Evolutionary conservation across 495 filamentous ascomycete species (phyloP).

Genomic region (Aspergillus diversus): DNA sequence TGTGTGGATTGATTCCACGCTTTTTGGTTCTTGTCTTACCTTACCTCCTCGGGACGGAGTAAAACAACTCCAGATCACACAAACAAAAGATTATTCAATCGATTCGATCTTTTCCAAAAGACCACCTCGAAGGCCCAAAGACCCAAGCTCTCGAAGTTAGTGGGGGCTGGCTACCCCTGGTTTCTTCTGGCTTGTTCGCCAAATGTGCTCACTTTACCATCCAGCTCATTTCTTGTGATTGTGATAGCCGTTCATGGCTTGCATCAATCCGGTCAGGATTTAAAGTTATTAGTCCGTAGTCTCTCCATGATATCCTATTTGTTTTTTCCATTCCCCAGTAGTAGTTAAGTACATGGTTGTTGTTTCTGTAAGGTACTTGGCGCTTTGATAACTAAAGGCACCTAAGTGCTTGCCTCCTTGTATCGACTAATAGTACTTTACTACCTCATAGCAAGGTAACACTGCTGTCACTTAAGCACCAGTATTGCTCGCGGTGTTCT

Average conservation of each 20-base stretch:
- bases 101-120: neutral
- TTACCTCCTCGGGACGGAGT: neutral
- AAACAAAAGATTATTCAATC: neutral
- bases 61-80: constrained; percentile 4
- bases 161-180: neutral
- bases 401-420: neutral
- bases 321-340: neutral
- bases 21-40: constrained; percentile 1
- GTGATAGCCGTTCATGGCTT: constrained; percentile 12
- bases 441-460: neutral
- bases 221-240: neutral
- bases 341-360: neutral
- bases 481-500: constrained; percentile 11
- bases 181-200: neutral
- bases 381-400: neutral
- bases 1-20: neutral
- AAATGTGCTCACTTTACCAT: neutral
- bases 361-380: neutral
- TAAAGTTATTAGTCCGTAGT: constrained; percentile 20
- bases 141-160: neutral
- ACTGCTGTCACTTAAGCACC: constrained; percentile 17
- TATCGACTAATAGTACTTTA: neutral
- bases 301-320: neutral
- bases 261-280: constrained; percentile 22
- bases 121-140: neutral